Evolutionary conservation across 2,329 filamentous ascomycete genomes (phyloP).

Genomic region (Aspergillus sp.): DNA sequence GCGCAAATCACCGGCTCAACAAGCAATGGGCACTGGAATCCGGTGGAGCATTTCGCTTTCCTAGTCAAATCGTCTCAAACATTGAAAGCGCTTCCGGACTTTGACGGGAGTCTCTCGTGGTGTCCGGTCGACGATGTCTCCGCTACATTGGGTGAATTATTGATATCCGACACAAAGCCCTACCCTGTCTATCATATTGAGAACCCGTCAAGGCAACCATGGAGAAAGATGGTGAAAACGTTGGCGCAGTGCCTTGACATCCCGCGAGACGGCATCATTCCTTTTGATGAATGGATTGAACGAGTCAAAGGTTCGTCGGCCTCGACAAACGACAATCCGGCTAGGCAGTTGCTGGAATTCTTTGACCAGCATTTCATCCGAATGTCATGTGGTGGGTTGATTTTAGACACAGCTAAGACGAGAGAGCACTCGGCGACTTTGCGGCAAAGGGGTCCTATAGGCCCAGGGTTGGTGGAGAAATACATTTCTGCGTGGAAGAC

Average conservation of each 20-base stretch:
- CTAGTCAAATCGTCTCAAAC: constrained; percentile 53
- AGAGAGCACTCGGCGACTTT: constrained; percentile 33
- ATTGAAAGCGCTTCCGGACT: constrained; percentile 41
- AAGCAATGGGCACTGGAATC: constrained; percentile 55
- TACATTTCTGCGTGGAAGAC: no score
- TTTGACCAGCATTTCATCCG: constrained; percentile 32
- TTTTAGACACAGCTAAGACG: constrained; percentile 38
- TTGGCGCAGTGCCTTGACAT: constrained; percentile 36
- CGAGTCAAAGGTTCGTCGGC: constrained; percentile 27
- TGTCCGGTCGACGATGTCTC: constrained; percentile 47
- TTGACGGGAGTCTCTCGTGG: constrained; percentile 46
- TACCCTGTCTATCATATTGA: constrained; percentile 48
- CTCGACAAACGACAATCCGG: constrained; percentile 25
- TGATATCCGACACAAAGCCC: constrained; percentile 10
- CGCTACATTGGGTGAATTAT: constrained; percentile 32
- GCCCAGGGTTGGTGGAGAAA: no score
- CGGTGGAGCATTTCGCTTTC: constrained; percentile 51
- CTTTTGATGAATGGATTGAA: constrained; percentile 41
- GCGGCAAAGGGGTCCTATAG: no score
- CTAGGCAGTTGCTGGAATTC: constrained; percentile 28
- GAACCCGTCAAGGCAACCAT: constrained; percentile 45
- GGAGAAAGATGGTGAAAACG: constrained; percentile 36
- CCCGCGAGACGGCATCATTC: constrained; percentile 28
- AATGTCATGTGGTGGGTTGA: constrained; percentile 48
- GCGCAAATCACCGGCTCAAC: constrained; percentile 56